Base-by-base conservation (phyloP, 305 asterid genomes). In the Fraxinus velutina region DNA sequence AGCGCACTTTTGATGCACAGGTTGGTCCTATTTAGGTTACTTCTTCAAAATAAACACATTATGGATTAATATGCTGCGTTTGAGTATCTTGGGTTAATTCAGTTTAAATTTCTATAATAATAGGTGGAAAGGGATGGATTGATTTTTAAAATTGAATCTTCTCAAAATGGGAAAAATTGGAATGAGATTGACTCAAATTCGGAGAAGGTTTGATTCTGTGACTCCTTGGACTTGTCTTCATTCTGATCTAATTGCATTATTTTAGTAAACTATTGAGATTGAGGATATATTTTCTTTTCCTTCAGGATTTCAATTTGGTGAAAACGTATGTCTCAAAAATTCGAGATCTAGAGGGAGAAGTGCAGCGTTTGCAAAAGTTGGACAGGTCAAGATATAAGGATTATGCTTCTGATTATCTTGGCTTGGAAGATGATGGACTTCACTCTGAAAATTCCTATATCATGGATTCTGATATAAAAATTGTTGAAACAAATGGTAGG, bases 51-150 rank as follows among this genome's bases (percentile, higher is more conserved):
- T 3, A 19, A 42, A 66, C 10, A 29, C 32, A 0, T 27, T 17
- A 36, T 42, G n/a, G n/a, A 21, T 79, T 29, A 24, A 33, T 42
- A 76, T 34, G 79, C 78, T 34, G n/a, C 29, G 24, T 42, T 13
- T 6, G 3, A 32, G 30, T 72, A 78, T 17, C 47, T 4, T 82
- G 19, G 42, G 66, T 29, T 73, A 22, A 85, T 81, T 73, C 68
- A 30, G 71, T 82, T 9, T 70, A 5, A 30, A 30, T 47, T 73
- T 52, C 1, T 83, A 19, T 84, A 60, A 83, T 84, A 60, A 83
- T 88, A 95, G 98, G 92, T 92, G 88, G 98, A 96, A 88, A 90
- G 95, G 77, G 99, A 96, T 83, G 91, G 89, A 47, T 89, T 96
- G 57, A 34, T 93, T 4, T 84, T 91, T 91, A 92, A 89, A 86